Conservation (phyloP, 179 eudicot genomes). For the Drosera spatulata region DNA sequence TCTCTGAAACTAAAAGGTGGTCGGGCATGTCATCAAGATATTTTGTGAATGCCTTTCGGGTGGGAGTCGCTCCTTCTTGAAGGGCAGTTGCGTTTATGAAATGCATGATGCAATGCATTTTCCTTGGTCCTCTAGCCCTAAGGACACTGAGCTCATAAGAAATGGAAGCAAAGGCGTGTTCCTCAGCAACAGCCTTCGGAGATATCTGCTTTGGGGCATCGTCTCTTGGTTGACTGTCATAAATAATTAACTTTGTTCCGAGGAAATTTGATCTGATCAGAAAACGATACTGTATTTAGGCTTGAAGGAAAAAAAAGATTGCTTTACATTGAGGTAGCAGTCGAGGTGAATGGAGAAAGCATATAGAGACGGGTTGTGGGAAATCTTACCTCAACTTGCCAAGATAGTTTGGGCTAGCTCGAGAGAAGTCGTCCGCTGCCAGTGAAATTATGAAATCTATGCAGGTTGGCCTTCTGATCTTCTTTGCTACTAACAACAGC, state of each 20-base stretch:
- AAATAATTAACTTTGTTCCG: conserved; percentile 38
- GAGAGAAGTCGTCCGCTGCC: conserved; percentile 28
- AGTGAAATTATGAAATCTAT: conserved; percentile 37
- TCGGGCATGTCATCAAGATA: conserved; percentile 7
- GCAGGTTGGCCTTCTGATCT: conserved; percentile 33
- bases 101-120: conserved; percentile 41
- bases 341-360: too few relatives aligned
- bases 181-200: too few relatives aligned
- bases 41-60: conserved; percentile 22
- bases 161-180: too few relatives aligned
- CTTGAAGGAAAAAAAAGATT: too few relatives aligned
- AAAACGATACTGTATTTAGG: background rate
- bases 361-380: background rate
- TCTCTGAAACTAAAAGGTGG: conserved; percentile 4
- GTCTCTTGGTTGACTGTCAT: conserved; percentile 22
- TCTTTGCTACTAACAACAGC: conserved; percentile 36
- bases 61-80: conserved; percentile 36
- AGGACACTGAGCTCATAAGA: conserved; percentile 47
- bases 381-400: conserved; percentile 39
- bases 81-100: conserved; percentile 31
- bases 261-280: conserved; percentile 41
- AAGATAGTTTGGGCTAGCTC: conserved; percentile 20
- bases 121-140: conserved; percentile 49
- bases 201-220: conserved; percentile 3
- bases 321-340: too few relatives aligned